Percentiles rank a stretch among this genome's conserved stretches.
Conservation (phyloP, 768 basidiomycete species). For the Russula lepida region DNA sequence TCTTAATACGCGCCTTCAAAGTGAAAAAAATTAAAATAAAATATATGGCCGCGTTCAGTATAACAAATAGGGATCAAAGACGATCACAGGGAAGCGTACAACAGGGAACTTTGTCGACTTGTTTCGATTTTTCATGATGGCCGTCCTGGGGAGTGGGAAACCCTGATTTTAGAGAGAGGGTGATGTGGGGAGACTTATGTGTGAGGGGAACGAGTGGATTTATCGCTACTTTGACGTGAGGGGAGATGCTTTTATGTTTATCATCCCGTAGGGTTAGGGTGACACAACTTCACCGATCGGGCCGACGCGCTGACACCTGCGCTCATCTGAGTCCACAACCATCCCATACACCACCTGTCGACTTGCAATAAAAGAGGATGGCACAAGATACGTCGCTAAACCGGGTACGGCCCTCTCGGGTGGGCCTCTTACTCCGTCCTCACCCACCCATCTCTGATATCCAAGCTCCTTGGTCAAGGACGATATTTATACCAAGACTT, state of each 20-base stretch:
- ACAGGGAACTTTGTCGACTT: slow-evolving; percentile 90
- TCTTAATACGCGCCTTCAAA: slow-evolving; percentile 91
- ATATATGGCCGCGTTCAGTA: not conserved
- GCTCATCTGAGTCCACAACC: no score
- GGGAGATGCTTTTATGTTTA: not conserved
- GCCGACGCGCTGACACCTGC: no score
- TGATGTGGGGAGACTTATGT: not conserved
- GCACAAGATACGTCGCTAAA: slow-evolving; percentile 64
- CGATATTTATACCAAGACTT: no score
- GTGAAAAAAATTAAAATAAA: not conserved
- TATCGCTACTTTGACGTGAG: not conserved
- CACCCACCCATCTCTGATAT: no score
- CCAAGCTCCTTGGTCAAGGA: no score
- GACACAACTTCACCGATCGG: not conserved
- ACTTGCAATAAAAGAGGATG: slow-evolving; percentile 26
- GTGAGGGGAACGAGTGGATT: not conserved
- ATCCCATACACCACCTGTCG: slow-evolving; percentile 1
- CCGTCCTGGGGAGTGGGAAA: not conserved
- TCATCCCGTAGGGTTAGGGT: not conserved
- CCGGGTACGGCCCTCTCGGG: no score
- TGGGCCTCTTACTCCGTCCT: no score
- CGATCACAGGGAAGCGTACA: slow-evolving; percentile 38
- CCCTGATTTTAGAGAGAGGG: not conserved
- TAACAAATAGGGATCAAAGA: not conserved
- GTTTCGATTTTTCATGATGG: slow-evolving; percentile 78